Conservation (phyloP, 1,284 basidiomycete genomes). For the Cutaneotrichosporon cutaneum region DNA sequence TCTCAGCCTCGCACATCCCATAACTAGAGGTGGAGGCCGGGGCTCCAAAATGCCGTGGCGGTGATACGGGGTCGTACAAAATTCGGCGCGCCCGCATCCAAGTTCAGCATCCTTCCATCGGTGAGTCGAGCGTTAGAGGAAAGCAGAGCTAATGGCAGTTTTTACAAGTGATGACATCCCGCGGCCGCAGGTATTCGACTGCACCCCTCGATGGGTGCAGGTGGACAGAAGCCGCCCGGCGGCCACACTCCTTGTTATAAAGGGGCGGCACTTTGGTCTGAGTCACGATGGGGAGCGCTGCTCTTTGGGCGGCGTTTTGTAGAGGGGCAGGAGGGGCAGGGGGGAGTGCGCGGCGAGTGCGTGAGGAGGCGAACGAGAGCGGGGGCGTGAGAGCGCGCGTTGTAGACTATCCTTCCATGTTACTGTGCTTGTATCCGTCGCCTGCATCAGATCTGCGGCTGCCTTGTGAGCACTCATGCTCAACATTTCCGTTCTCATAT, state of each 20-base stretch:
- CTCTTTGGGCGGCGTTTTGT: slow-evolving; percentile 3
- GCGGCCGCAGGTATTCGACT: slow-evolving; percentile 39
- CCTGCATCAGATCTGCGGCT: neutral
- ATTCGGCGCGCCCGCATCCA: neutral
- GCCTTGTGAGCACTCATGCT: too few relatives aligned
- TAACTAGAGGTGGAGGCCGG: slow-evolving; percentile 3
- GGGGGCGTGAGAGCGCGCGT: neutral
- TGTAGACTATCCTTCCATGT: neutral
- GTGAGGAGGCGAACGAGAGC: neutral
- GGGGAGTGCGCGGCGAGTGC: neutral
- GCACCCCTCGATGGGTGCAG: slow-evolving; percentile 26
- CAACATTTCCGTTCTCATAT: too few relatives aligned
- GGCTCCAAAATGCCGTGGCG: slow-evolving; percentile 1
- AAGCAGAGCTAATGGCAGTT: slow-evolving; percentile 19
- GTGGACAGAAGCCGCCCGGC: slow-evolving; percentile 43
- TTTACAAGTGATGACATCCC: slow-evolving; percentile 42
- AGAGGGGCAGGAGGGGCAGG: neutral
- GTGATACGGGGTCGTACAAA: neutral
- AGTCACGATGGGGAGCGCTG: slow-evolving; percentile 27
- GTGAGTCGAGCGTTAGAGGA: slow-evolving; percentile 12
- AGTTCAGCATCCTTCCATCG: slow-evolving; percentile 35
- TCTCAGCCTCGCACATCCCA: too few relatives aligned
- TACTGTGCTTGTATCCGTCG: neutral
- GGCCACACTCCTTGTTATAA: slow-evolving; percentile 46
- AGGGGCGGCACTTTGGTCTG: slow-evolving; percentile 44